Conservation (phyloP, 176 grass and related monocot genomes). For the Musa schizocarpa region DNA sequence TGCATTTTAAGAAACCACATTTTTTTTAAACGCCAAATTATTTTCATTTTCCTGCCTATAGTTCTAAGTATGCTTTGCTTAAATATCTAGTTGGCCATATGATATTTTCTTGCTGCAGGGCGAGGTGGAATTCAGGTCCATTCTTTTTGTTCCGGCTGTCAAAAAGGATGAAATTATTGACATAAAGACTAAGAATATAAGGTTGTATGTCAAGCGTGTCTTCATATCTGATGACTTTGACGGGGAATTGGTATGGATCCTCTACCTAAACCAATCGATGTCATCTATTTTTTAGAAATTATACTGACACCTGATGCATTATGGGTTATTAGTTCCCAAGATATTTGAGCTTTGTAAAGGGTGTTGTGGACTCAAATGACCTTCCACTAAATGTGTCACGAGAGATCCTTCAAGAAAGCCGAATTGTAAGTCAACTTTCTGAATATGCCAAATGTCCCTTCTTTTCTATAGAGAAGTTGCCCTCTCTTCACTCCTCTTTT, state of each 20-base stretch:
- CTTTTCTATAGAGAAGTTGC: neutral
- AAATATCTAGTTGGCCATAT: neutral
- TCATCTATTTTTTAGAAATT: neutral
- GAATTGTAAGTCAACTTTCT: slow-evolving; percentile 57
- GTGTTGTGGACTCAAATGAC: slow-evolving; percentile 95
- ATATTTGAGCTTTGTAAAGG: slow-evolving; percentile 97
- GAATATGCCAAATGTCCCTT: neutral
- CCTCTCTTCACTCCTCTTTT: neutral
- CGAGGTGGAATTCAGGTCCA: slow-evolving; percentile 95
- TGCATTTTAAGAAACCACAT: too few relatives aligned
- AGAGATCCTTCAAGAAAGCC: slow-evolving; percentile 19
- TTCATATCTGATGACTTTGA: slow-evolving; percentile 99
- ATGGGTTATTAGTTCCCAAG: slow-evolving; percentile 66
- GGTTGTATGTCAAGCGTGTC: slow-evolving; percentile 89
- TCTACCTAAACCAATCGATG: neutral
- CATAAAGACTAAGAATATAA: slow-evolving; percentile 90
- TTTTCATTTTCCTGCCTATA: neutral
- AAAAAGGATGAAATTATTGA: slow-evolving; percentile 84
- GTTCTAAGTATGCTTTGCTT: neutral
- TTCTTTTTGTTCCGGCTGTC: slow-evolving; percentile 80
- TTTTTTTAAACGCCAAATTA: neutral
- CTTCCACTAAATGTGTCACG: slow-evolving; percentile 97
- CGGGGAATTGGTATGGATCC: slow-evolving; percentile 62
- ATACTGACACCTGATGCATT: slow-evolving; percentile 21
- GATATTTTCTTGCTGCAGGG: slow-evolving; percentile 45